phyloP scores from a whole-genome alignment of 441 rosid genomes.

The Adansonia grandidieri region DNA sequence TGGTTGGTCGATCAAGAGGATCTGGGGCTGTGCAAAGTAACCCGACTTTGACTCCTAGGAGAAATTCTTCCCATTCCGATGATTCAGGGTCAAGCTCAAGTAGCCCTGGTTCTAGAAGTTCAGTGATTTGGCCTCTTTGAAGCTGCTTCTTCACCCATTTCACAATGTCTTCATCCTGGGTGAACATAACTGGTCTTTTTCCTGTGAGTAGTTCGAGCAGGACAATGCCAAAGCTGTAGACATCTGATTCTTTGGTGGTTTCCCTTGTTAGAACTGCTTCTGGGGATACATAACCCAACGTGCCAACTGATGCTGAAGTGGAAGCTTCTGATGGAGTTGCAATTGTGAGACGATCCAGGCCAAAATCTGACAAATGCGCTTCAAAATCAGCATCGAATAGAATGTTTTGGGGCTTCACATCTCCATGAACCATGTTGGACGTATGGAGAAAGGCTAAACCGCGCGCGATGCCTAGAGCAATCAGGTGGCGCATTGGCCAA shows the following conservation, averaged over 20 bases:
- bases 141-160: constrained; percentile 98
- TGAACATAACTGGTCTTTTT: constrained; percentile 89
- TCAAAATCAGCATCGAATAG: constrained; percentile 76
- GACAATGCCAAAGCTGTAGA: constrained; percentile 92
- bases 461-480: constrained; percentile 89
- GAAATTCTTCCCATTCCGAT: constrained; percentile 98
- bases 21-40: constrained; percentile 91
- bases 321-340: constrained; percentile 71
- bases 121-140: constrained; percentile 83
- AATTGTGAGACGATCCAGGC: constrained; percentile 57
- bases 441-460: constrained; percentile 89
- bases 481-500: constrained; percentile 99
- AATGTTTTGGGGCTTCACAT: constrained; percentile 74
- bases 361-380: constrained; percentile 72
- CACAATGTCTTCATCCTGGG: constrained; percentile 91
- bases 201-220: constrained; percentile 87
- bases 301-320: constrained; percentile 67
- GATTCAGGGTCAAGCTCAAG: constrained; percentile 41
- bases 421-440: constrained; percentile 77
- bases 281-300: constrained; percentile 80
- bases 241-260: constrained; percentile 73
- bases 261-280: constrained; percentile 76
- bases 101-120: constrained; percentile 86
- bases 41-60: constrained; percentile 95
- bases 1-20: constrained; percentile 86